These are phyloP conservation scores for Irpex sp. DNA, from an alignment of 1,284 basidiomycete species.

Conservation along the genomic window DNA sequence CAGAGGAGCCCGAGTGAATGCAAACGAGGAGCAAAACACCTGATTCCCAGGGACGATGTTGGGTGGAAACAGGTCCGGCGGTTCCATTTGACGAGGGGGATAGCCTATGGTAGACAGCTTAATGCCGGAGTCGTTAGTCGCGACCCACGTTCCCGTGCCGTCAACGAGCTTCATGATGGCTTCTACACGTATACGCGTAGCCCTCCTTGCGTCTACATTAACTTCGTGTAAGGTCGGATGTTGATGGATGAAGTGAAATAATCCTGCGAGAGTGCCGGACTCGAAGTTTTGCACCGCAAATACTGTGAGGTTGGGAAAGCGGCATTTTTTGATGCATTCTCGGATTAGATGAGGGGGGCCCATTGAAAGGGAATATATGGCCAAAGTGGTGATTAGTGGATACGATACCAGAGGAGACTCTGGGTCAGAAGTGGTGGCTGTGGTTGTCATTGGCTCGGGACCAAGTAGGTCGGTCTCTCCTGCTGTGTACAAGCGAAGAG, in stretches of 20 bases:
- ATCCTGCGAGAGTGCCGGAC: neutral
- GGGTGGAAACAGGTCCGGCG: neutral
- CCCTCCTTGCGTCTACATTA: neutral
- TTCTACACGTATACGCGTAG: neutral
- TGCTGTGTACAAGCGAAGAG: neutral
- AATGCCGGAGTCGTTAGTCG: neutral
- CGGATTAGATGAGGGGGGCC: neutral
- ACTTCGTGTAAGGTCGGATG: slow-evolving; percentile 11
- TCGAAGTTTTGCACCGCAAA: neutral
- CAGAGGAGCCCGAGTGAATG: slow-evolving; percentile 13
- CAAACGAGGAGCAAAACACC: slow-evolving; percentile 4
- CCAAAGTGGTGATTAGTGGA: neutral
- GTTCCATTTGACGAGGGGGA: neutral
- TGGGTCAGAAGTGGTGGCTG: neutral
- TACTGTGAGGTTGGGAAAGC: slow-evolving; percentile 8
- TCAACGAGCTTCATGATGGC: slow-evolving; percentile 12
- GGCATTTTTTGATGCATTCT: neutral
- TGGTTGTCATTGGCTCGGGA: neutral
- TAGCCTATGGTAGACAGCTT: neutral
- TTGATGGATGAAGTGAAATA: slow-evolving; percentile 9
- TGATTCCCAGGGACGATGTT: slow-evolving; percentile 4
- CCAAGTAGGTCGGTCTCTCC: neutral
- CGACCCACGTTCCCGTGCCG: slow-evolving; percentile 6
- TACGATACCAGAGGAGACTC: neutral
- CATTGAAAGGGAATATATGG: too few relatives aligned